These are phyloP conservation scores for Bonia amplexicaulis DNA, from an alignment of 176 grass and related monocot genomes.

Conservation along the genomic window DNA sequence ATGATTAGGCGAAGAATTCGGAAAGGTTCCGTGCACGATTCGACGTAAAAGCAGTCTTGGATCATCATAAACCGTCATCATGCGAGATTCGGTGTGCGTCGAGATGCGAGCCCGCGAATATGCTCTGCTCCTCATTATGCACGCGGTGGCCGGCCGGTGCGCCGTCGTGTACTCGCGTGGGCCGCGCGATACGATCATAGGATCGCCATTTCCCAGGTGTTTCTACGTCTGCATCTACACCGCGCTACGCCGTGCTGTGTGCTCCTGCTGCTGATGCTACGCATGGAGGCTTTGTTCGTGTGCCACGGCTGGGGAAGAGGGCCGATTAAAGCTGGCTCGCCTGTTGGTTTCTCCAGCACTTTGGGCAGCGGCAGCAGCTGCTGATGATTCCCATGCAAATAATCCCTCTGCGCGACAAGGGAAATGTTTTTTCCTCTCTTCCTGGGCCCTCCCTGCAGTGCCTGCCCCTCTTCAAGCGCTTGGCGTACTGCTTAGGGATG, in stretches of 20 bases:
- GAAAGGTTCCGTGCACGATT: constrained; percentile 26
- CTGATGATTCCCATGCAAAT: constrained; percentile 65
- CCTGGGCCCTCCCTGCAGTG: constrained; percentile 17
- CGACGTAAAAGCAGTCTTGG: constrained; percentile 26
- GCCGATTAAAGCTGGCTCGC: constrained; percentile 39
- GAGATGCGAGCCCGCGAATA: constrained; percentile 15
- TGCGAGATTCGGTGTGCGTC: constrained; percentile 5
- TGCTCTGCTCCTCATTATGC: not conserved
- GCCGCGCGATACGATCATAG: not conserved
- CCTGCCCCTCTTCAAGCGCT: constrained; percentile 38
- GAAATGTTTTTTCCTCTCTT: constrained; percentile 8
- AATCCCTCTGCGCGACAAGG: constrained; percentile 17
- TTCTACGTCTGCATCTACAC: not conserved
- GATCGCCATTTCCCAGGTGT: not conserved
- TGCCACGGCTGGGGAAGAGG: not conserved
- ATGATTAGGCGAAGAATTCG: constrained; percentile 36
- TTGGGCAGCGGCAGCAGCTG: not conserved
- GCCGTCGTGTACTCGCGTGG: not conserved
- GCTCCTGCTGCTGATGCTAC: not conserved
- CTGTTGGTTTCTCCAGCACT: constrained; percentile 33
- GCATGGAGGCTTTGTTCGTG: not conserved
- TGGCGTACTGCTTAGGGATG: constrained; percentile 21
- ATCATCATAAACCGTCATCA: constrained; percentile 40
- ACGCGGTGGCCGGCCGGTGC: not conserved
- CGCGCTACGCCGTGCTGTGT: not conserved